Evolutionary conservation across 2,329 filamentous ascomycete genomes (phyloP), one percentile per base, ranked within the genome.

Genomic region (Phialophora expanda): DNA sequence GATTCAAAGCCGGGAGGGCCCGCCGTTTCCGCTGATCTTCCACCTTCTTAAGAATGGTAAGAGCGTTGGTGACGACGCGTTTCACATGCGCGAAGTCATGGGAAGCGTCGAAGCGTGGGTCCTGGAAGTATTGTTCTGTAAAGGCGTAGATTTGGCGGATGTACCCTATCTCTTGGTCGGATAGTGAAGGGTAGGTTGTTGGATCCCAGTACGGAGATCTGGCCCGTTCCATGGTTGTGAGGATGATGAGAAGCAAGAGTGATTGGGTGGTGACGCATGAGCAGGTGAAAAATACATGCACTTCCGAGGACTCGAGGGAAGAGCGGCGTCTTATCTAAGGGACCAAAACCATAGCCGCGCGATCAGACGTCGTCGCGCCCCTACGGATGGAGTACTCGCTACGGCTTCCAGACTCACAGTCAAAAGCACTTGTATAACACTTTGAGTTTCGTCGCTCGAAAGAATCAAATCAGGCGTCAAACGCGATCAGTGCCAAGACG

Each of bases 11-110:
- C 14, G 68, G 64, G 44, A 64, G 26, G 20, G 53, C 61, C 20
- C 50, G 58, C 14, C 54, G 62, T 38, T 64, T 69, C 32, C 64
- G 64, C 2, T 61, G 54, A 24, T 70, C 60, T 53, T 74, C 77
- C 61, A 88, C 85, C 48, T 78, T 76, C 56, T 81, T 74, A 65
- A 90, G 83, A 68, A 93, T 89, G 71, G 85, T 80, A 54, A 86
- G 86, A 6, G 92, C 86, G 41, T 95, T 85, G n/a, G 85, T 84
- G 24, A 93, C 80, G 24, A 97, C 93, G 61, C 93, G 89, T 69
- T 87, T 82, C 73, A 97, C 91, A 77, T 97, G 93, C 64, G 86
- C 82, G 81, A 91, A 96, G 80, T 96, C 92, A 81, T 97, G 93
- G 1, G 92, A 96, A 59, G 87, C 87, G 79, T 97, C 93, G 78